phyloP scores from a whole-genome alignment of 2,329 filamentous ascomycete genomes.

The Didymella pomorum region DNA sequence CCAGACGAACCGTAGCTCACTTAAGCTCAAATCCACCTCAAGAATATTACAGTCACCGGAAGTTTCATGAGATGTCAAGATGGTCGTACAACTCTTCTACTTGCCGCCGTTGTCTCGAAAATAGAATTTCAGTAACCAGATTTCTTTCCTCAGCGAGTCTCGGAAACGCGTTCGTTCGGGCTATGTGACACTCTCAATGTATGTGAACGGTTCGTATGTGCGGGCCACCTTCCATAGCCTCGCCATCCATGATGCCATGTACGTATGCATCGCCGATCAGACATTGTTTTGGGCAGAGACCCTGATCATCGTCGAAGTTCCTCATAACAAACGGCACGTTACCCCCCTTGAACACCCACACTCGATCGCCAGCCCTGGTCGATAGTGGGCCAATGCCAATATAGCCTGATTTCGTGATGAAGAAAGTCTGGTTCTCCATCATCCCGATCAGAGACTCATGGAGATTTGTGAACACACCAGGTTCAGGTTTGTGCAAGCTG shows the following conservation, averaged over 20 bases:
- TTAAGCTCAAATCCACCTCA: too few species aligned
- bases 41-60: too few species aligned
- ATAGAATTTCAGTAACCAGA: too few species aligned
- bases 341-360: conserved; percentile 22
- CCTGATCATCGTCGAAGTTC: neutral
- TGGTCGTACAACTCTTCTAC: too few species aligned
- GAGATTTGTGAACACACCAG: neutral
- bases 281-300: neutral
- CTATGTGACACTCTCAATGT: neutral
- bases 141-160: too few species aligned
- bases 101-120: too few species aligned
- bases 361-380: conserved; percentile 8
- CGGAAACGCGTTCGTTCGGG: neutral
- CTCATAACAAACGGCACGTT: conserved; percentile 25
- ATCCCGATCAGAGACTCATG: conserved; percentile 13
- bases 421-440: conserved; percentile 22
- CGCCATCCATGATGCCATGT: conserved; percentile 27
- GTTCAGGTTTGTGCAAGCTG: neutral
- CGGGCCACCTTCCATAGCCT: neutral
- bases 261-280: conserved; percentile 27
- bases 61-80: too few species aligned
- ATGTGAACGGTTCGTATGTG: neutral
- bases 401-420: conserved; percentile 21
- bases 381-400: conserved; percentile 23
- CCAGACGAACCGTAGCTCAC: too few species aligned